Percentiles rank a stretch among this genome's conserved stretches.
These are phyloP conservation scores for Geranium incanum DNA, from an alignment of 441 rosid genomes.

Conservation along the genomic window DNA sequence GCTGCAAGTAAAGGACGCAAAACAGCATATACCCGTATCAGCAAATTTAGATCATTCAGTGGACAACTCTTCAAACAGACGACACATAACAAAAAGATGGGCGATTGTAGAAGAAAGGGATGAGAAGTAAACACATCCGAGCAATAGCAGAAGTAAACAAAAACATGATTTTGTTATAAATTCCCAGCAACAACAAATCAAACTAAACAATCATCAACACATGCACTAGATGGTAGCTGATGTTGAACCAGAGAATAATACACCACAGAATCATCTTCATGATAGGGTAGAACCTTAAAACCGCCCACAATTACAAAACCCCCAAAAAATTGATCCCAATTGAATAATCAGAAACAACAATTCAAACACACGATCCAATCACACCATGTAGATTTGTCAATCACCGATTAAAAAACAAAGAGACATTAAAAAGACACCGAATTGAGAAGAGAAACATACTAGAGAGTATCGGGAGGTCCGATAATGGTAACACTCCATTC, in stretches of 20 bases:
- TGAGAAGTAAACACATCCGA: neutral
- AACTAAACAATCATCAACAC: neutral
- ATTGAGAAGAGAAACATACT: slow-evolving; percentile 31
- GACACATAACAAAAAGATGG: neutral
- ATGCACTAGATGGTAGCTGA: neutral
- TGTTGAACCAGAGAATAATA: neutral
- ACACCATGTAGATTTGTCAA: neutral
- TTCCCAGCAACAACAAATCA: neutral
- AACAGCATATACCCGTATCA: neutral
- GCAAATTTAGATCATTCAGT: neutral
- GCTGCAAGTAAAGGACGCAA: slow-evolving; percentile 34
- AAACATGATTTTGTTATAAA: neutral
- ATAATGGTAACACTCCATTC: slow-evolving; percentile 66
- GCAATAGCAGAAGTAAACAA: neutral
- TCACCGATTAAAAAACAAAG: slow-evolving; percentile 4
- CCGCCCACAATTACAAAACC: neutral
- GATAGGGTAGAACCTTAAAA: neutral
- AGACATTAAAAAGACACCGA: slow-evolving; percentile 7
- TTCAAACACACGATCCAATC: slow-evolving; percentile 4
- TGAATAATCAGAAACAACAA: slow-evolving; percentile 12
- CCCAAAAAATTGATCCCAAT: neutral
- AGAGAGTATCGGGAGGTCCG: slow-evolving; percentile 70
- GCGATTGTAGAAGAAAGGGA: neutral
- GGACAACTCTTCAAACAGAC: slow-evolving; percentile 3
- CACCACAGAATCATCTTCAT: neutral